phyloP scores from a whole-genome alignment of 441 rosid species.

The Rhodomyrtus psidioides region DNA sequence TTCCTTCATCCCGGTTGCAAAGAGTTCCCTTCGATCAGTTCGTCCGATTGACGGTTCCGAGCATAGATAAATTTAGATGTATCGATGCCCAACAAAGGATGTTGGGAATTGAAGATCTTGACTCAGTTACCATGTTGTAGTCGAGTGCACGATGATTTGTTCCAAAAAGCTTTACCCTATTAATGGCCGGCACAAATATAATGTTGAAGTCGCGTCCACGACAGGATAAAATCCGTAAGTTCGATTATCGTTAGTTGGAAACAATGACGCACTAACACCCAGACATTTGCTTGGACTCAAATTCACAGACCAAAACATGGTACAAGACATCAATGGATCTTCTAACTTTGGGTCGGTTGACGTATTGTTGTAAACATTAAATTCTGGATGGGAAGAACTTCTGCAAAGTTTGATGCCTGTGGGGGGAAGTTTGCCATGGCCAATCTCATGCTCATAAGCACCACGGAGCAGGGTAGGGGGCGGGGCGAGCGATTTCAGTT shows the following conservation, averaged over 20 bases:
- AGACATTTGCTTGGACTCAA: background rate
- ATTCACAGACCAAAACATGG: too few relatives aligned
- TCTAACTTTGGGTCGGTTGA: background rate
- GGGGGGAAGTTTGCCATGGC: background rate
- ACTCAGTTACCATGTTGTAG: background rate
- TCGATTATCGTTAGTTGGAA: background rate
- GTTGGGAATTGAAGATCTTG: background rate
- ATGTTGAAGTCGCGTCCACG: background rate
- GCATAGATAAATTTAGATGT: background rate
- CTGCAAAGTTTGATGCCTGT: background rate
- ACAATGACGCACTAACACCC: background rate
- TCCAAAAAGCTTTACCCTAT: background rate
- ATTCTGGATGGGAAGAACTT: background rate
- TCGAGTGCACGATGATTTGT: background rate
- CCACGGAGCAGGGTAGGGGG: background rate
- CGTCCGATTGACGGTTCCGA: background rate
- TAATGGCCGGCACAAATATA: background rate
- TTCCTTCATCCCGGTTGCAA: background rate
- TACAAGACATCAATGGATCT: background rate
- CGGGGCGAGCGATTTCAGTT: too few relatives aligned
- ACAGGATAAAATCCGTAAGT: background rate
- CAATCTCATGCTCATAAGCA: background rate
- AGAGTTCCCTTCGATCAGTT: background rate
- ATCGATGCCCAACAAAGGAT: background rate
- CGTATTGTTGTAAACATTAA: background rate